phyloP scores from a whole-genome alignment of 1,139 yeast genomes.

The Kluyveromyces marxianus region DNA sequence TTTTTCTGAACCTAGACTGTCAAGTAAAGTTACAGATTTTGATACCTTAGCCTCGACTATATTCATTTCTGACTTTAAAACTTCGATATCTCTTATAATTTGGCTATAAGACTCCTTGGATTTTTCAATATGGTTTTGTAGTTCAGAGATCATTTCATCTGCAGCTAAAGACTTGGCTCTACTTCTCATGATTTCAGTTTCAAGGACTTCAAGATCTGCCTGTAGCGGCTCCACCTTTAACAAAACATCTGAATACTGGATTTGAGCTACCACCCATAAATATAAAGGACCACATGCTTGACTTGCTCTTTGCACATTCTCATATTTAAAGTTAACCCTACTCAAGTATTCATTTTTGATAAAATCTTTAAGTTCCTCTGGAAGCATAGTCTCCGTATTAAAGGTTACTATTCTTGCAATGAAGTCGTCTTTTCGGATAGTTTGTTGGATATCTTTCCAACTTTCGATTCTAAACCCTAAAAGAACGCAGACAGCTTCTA shows the following conservation, averaged over 20 bases:
- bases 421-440: conserved; percentile 79
- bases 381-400: conserved; percentile 54
- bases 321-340: conserved; percentile 59
- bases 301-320: conserved; percentile 78
- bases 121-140: conserved; percentile 58
- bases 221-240: conserved; percentile 70
- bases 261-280: conserved; percentile 87
- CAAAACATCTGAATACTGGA: conserved; percentile 59
- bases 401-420: conserved; percentile 75
- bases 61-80: conserved; percentile 62
- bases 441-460: conserved; percentile 84
- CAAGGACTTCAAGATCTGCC: conserved; percentile 55
- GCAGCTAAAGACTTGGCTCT: conserved; percentile 67
- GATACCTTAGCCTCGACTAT: conserved; percentile 53
- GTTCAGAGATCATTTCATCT: conserved; percentile 70
- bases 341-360: conserved; percentile 59
- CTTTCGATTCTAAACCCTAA: conserved; percentile 60
- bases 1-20: conserved; percentile 59
- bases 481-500: conserved; percentile 82
- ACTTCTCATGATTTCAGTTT: conserved; percentile 53
- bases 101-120: conserved; percentile 65
- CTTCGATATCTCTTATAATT: conserved; percentile 71
- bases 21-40: conserved; percentile 57
- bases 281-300: conserved; percentile 92
- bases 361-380: conserved; percentile 42